Base-by-base conservation (phyloP, 257 asterid genomes). In the Gentiana macrophylla region DNA sequence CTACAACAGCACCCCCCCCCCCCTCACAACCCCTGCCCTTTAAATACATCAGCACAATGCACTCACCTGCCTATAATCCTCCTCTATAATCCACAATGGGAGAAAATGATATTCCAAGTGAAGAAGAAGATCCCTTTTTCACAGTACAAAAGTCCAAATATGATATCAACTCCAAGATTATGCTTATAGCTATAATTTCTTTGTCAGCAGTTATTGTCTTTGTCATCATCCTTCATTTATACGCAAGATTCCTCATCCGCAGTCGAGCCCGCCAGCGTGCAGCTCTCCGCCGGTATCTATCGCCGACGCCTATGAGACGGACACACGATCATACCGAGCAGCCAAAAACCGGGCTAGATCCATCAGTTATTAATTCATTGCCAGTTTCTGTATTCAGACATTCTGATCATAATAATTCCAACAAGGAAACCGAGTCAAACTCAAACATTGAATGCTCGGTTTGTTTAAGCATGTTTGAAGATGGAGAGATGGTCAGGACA, bases 161-260 rank as follows among this genome's bases (percentile, higher is more conserved):
- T 61, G 76, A 77, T 46, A 53, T 70, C 13, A 80, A 83, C 57
- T 78, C 77, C 66, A 83, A 69, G 72, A 84, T 91, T 72, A 76
- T 91, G 94, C 47, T 91, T 61, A 61, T 79, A 0, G 96, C 94
- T 41, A 84, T 91, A 2, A 53, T 82, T 32, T 84, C 95, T 0
- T 59, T 91, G 63, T 74, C 95, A 1, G 34, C 75, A 5, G 89
- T 91, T 2, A 80, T 84, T 8, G 5, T 84, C 4, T 53, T 87
- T 12, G 86, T 87, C 52, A 57, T 77, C 0, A 9, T 82, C 38
- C 92, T 90, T 52, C 96, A 90, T 49, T 15, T 90, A 15, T 90
- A 90, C 58, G 89, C 95, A 1, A 57, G 91, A 34, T 82, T 64
- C 52, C 3, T 79, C 11, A 80, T 90, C 51, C 80, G 87, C 10